phyloP scores from a whole-genome alignment of 2,329 filamentous ascomycete genomes.

The Aspergillus floridensis region DNA sequence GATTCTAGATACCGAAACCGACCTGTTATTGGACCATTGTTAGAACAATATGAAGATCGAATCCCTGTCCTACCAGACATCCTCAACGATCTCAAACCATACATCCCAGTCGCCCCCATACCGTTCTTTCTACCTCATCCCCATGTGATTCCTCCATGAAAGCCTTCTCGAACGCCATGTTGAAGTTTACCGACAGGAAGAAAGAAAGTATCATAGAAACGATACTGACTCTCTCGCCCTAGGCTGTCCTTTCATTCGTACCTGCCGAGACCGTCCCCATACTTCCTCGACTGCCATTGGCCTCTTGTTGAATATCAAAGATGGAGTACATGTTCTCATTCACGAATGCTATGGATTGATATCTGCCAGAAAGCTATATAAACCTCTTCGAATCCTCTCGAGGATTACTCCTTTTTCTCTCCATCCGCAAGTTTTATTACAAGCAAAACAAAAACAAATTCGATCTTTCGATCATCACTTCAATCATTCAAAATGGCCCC shows the following conservation, averaged over 20 bases:
- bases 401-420: slow-evolving; percentile 1
- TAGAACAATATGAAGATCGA: slow-evolving; percentile 12
- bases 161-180: not conserved
- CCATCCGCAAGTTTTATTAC: slow-evolving; percentile 7
- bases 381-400: not conserved
- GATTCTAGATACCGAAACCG: not conserved
- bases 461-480: slow-evolving; percentile 18
- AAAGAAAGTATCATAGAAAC: not conserved
- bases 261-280: not conserved
- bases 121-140: not conserved
- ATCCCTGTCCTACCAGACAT: not conserved
- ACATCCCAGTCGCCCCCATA: not conserved
- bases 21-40: not conserved
- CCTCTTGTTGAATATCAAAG: not conserved
- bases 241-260: not conserved
- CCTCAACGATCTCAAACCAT: not conserved
- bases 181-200: not conserved
- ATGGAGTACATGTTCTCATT: not conserved
- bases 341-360: not conserved
- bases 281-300: not conserved
- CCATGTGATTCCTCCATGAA: not conserved
- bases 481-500: slow-evolving; percentile 27
- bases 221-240: not conserved
- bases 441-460: slow-evolving; percentile 1
- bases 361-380: not conserved